phyloP scores from a whole-genome alignment of 176 grass and related monocot species.

The Phoenix dactylifera region DNA sequence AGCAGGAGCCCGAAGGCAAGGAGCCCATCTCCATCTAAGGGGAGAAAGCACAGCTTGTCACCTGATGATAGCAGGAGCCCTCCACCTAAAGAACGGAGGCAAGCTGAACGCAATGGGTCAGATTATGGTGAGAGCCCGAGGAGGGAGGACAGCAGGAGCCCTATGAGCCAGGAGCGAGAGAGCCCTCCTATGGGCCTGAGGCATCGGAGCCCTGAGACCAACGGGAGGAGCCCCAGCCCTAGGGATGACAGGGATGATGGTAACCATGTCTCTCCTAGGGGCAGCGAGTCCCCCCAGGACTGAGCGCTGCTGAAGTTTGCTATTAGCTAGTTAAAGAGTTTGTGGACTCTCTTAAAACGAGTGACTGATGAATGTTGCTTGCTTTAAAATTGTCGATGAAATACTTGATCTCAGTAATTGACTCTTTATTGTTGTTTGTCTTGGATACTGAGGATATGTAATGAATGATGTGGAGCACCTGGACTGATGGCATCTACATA shows the following conservation, averaged over 20 bases:
- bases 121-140: not conserved
- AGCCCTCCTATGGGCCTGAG: not conserved
- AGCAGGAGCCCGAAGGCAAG: constrained; percentile 1
- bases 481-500: no score
- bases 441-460: no score
- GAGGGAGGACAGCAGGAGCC: constrained; percentile 1
- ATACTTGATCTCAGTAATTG: no score
- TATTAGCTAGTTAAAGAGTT: no score
- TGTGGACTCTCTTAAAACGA: no score
- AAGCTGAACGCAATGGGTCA: not conserved
- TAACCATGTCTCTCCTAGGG: not conserved
- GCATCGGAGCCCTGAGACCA: not conserved
- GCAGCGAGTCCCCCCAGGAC: not conserved
- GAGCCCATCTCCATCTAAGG: not conserved
- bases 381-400: no score
- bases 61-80: not conserved
- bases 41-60: not conserved
- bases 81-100: not conserved
- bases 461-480: no score
- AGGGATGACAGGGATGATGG: not conserved
- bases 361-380: no score
- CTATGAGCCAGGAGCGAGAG: constrained; percentile 1
- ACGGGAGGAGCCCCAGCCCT: not conserved
- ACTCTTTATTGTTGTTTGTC: no score
- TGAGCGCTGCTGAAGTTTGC: not conserved